Evolutionary conservation across 139 green algal genomes (phyloP), one percentile per base, ranked within the genome.

Genomic region (Pseudopediastrum boryanum): DNA sequence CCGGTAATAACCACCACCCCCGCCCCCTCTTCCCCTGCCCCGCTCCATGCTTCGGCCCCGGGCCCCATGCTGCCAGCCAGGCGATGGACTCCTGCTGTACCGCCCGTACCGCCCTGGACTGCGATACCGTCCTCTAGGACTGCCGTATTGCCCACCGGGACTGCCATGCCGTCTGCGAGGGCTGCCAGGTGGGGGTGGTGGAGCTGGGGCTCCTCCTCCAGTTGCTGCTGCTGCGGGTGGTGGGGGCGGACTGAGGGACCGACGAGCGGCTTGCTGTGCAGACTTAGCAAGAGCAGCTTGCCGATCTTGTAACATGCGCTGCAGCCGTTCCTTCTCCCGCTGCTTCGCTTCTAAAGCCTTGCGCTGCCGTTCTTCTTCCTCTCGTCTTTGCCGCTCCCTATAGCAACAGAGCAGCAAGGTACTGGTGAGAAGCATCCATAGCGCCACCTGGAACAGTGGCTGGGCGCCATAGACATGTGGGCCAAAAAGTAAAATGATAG

Each of bases 231-330:
- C 61, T 69, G 19, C 7, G 10, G 23, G 25, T 69, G n/a, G n/a
- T n/a, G n/a, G n/a, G n/a, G n/a, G n/a, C n/a, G n/a, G n/a, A n/a
- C n/a, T n/a, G n/a, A n/a, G n/a, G n/a, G n/a, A n/a, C n/a, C n/a
- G n/a, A n/a, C n/a, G n/a, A n/a, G n/a, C n/a, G n/a, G n/a, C n/a
- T 13, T 46, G 43, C 29, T 61, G 71, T 38, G 68, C 69, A 29
- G 71, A 69, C 39, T 78, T 78, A 43, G 36, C 39, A 38, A 78
- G 71, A n/a, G 52, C 71, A 62, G 50, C 44, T 33, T 78, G 71
- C n/a, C 71, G 54, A 41, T 78, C 71, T 25, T 56, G 38, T 41
- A 78, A 29, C 71, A 78, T 78, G 54, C 58, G 56, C 27, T 78
- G 71, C 54, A 78, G 56, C n/a, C 71, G 71, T 41, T 78, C 71